Evolutionary conservation across 2,329 filamentous ascomycete species (phyloP).

Genomic region (Diplodia corticola): DNA sequence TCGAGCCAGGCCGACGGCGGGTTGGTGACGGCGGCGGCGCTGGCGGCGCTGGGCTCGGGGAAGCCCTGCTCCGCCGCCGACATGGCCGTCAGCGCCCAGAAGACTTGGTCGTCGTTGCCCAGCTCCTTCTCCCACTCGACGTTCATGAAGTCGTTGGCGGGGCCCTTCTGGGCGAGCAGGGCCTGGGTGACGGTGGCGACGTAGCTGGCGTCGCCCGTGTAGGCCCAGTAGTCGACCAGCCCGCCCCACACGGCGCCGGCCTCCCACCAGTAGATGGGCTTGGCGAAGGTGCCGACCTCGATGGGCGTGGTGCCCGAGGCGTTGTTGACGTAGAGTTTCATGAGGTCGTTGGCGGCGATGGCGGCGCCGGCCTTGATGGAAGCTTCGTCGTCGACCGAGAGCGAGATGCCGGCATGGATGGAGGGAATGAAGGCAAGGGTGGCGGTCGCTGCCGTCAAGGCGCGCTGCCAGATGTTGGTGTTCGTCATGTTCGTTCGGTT

Average conservation of each 20-base stretch:
- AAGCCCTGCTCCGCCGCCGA: constrained; percentile 56
- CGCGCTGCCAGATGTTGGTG: neutral
- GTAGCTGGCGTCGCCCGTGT: constrained; percentile 43
- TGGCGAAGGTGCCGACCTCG: constrained; percentile 51
- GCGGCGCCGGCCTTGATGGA: constrained; percentile 17
- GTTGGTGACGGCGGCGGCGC: constrained; percentile 22
- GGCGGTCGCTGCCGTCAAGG: constrained; percentile 10
- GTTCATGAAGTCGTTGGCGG: constrained; percentile 70
- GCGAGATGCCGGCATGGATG: neutral
- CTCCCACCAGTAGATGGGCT: constrained; percentile 48
- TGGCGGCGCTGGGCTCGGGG: constrained; percentile 37
- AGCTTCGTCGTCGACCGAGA: neutral
- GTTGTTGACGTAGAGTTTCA: constrained; percentile 16
- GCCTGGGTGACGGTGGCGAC: constrained; percentile 48
- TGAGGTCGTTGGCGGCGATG: constrained; percentile 9
- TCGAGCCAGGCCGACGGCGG: constrained; percentile 70
- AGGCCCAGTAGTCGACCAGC: constrained; percentile 46
- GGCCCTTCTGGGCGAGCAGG: constrained; percentile 72
- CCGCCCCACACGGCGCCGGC: constrained; percentile 43
- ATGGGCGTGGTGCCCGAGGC: constrained; percentile 34
- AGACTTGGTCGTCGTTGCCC: constrained; percentile 60
- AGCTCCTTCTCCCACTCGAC: constrained; percentile 25
- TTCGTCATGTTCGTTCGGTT: neutral
- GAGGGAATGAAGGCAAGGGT: neutral
- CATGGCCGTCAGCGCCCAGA: constrained; percentile 61